These are phyloP conservation scores for Staphylotrichum tortipilum DNA, from an alignment of 495 filamentous ascomycete genomes.

Conservation along the genomic window DNA sequence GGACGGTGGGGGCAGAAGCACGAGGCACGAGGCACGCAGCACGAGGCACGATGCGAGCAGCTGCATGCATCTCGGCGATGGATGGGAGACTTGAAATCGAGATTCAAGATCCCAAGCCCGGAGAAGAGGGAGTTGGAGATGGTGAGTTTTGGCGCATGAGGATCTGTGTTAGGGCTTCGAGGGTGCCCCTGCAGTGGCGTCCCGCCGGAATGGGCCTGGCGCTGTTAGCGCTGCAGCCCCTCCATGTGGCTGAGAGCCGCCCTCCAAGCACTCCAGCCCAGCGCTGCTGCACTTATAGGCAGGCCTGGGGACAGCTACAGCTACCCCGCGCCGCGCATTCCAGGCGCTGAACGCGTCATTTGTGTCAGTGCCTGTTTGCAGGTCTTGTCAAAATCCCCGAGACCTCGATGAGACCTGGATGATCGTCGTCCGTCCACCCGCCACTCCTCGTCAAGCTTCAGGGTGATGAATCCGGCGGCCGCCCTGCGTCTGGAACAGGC, in stretches of 20 bases:
- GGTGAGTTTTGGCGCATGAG: not conserved
- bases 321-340: conserved; percentile 10
- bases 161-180: not conserved
- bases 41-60: no score
- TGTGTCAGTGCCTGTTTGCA: conserved; percentile 18
- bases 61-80: no score
- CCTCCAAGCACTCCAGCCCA: no score
- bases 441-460: no score
- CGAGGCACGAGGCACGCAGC: no score
- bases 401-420: no score
- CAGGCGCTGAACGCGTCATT: conserved; percentile 19
- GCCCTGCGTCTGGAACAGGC: conserved; percentile 15
- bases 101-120: no score
- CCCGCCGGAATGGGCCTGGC: conserved; percentile 12
- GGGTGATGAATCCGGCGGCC: not conserved
- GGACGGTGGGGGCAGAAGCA: no score
- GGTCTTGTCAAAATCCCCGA: conserved; percentile 1
- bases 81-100: no score
- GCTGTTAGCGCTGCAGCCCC: not conserved
- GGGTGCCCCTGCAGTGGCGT: conserved; percentile 1
- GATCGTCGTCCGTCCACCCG: conserved; percentile 1
- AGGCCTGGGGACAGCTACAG: not conserved
- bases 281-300: no score
- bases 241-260: not conserved
- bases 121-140: no score